phyloP scores from a whole-genome alignment of 2,329 filamentous ascomycete species.

The Fulvia fulva region DNA sequence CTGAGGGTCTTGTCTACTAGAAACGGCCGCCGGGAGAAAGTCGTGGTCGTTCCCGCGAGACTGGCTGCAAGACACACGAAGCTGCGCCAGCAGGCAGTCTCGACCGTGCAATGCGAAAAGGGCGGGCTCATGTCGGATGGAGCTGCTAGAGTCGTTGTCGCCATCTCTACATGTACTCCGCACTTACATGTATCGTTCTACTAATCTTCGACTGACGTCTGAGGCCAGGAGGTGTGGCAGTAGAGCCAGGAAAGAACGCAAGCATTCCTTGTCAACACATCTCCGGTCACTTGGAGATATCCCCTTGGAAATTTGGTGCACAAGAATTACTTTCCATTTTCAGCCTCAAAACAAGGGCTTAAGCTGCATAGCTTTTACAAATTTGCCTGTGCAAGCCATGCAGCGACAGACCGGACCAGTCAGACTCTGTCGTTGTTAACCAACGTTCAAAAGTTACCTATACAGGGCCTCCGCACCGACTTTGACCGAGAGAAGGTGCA shows the following conservation, averaged over 20 bases:
- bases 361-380: too few species aligned
- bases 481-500: too few species aligned
- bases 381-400: too few species aligned
- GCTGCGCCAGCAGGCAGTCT: background rate
- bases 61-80: background rate
- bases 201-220: background rate
- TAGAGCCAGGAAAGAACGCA: background rate
- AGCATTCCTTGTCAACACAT: background rate
- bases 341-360: too few species aligned
- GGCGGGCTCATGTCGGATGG: background rate
- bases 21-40: background rate
- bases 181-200: background rate
- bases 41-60: background rate
- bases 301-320: too few species aligned
- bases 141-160: background rate
- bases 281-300: too few species aligned
- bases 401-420: too few species aligned
- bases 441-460: too few species aligned
- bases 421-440: too few species aligned
- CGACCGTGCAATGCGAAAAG: background rate
- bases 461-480: too few species aligned
- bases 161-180: background rate
- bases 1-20: background rate
- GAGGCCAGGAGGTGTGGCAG: background rate
- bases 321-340: too few species aligned